Conservation (phyloP, 2,329 filamentous ascomycete species). For the Fusarium annulatum region DNA sequence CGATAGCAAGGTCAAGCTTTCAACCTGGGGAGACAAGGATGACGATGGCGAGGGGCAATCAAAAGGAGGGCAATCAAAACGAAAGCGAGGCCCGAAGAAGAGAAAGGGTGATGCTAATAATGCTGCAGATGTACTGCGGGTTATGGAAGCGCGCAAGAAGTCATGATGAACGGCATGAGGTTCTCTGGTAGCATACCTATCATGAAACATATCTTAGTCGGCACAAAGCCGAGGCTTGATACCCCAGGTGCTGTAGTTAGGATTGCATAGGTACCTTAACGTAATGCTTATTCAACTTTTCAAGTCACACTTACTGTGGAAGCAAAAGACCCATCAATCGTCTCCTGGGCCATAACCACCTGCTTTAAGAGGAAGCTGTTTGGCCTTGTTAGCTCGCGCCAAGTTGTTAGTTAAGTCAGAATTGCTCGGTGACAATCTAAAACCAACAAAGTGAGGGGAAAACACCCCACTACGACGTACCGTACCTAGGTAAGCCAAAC, state of each 20-base stretch:
- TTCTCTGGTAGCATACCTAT: constrained; percentile 7
- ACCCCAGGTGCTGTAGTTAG: background rate
- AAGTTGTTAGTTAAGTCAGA: constrained; percentile 11
- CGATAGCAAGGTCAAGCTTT: constrained; percentile 73
- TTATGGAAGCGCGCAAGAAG: constrained; percentile 72
- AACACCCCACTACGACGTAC: constrained; percentile 31
- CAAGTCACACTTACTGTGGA: background rate
- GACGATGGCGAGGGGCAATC: constrained; percentile 58
- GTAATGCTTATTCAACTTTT: background rate
- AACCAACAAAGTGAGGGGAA: constrained; percentile 32
- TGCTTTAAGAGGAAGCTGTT: constrained; percentile 30
- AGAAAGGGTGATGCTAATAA: constrained; percentile 83
- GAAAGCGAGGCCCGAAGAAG: constrained; percentile 79
- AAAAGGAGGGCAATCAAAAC: constrained; percentile 63
- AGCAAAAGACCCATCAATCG: background rate
- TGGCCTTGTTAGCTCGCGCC: constrained; percentile 5
- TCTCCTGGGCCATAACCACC: background rate
- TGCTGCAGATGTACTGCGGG: constrained; percentile 81
- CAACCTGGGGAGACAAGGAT: constrained; percentile 70
- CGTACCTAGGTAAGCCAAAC: background rate
- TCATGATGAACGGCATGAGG: constrained; percentile 29
- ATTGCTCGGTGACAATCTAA: background rate
- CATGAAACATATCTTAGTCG: constrained; percentile 25
- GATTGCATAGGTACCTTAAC: background rate
- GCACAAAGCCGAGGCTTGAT: constrained; percentile 14